These are phyloP conservation scores for Hemileccinum rubropunctum DNA, from an alignment of 768 basidiomycete species.

Conservation along the genomic window DNA sequence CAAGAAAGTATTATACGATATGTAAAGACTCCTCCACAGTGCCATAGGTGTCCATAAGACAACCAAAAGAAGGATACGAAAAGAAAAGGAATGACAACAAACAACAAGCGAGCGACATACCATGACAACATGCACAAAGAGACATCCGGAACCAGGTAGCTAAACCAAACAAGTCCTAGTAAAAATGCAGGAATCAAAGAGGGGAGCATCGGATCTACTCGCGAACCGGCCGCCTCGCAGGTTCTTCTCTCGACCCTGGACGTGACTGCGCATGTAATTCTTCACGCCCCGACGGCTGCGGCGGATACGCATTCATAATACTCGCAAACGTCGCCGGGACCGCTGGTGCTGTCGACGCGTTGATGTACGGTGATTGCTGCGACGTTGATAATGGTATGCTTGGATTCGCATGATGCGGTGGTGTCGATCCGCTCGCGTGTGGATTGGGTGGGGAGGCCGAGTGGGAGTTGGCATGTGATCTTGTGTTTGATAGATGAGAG, in stretches of 20 bases:
- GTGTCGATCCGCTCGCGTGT: slow-evolving; percentile 14
- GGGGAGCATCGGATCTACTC: slow-evolving; percentile 6
- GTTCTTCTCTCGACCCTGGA: slow-evolving; percentile 27
- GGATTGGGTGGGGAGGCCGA: slow-evolving; percentile 27
- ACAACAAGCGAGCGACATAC: not conserved
- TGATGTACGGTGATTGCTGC: slow-evolving; percentile 22
- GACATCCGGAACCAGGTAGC: no score
- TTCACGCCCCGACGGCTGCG: slow-evolving; percentile 24
- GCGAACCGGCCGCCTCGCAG: slow-evolving; percentile 12
- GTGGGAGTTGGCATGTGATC: slow-evolving; percentile 13
- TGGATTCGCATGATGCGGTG: slow-evolving; percentile 16
- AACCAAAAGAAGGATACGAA: not conserved
- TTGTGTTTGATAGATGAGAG: slow-evolving; percentile 10
- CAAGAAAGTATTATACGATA: slow-evolving; percentile 15
- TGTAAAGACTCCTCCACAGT: slow-evolving; percentile 1
- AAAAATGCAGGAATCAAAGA: no score
- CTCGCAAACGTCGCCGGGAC: slow-evolving; percentile 60
- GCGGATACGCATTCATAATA: slow-evolving; percentile 70
- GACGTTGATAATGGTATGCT: slow-evolving; percentile 1
- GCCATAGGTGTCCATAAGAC: not conserved
- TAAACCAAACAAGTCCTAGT: no score
- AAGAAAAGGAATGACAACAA: not conserved
- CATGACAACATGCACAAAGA: slow-evolving; percentile 3
- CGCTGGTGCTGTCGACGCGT: slow-evolving; percentile 21
- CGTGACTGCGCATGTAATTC: slow-evolving; percentile 26